phyloP scores from a whole-genome alignment of 805 yeast genomes.

The Wickerhamomyces kurtzmanii region DNA sequence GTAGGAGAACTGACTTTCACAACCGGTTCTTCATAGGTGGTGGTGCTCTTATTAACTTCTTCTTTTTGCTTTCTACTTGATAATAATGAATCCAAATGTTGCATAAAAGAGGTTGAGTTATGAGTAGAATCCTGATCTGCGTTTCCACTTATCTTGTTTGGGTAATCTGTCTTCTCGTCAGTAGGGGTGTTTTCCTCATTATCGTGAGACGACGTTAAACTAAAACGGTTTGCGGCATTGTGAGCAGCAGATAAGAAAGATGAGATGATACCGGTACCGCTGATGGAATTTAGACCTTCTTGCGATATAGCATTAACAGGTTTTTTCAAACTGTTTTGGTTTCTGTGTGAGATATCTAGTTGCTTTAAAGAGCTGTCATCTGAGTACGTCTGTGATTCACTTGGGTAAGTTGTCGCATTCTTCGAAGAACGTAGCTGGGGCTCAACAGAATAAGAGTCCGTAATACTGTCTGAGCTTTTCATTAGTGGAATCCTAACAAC shows the following conservation, averaged over 20 bases:
- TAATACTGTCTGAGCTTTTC: too few relatives aligned
- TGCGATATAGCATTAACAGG: conserved; percentile 1
- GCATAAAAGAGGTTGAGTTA: conserved; percentile 23
- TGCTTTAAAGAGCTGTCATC: background rate
- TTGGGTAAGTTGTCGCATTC: conserved; percentile 1
- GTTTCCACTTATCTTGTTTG: too few relatives aligned
- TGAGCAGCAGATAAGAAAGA: conserved; percentile 37
- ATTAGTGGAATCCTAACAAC: too few relatives aligned
- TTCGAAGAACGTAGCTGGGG: conserved; percentile 1
- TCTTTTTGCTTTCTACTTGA: conserved; percentile 5
- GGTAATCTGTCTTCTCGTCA: too few relatives aligned
- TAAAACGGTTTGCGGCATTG: conserved; percentile 31
- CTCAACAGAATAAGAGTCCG: too few relatives aligned
- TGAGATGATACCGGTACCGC: conserved; percentile 31
- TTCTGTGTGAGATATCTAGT: conserved; percentile 1
- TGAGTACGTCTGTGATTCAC: conserved; percentile 1
- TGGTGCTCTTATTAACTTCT: conserved; percentile 1
- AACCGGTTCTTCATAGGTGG: background rate
- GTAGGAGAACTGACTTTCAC: conserved; percentile 6
- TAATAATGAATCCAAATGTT: conserved; percentile 25
- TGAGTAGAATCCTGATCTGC: too few relatives aligned
- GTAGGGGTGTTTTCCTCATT: too few relatives aligned
- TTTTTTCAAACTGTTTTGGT: too few relatives aligned
- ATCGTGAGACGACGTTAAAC: too few relatives aligned
- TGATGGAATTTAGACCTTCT: conserved; percentile 4